These are phyloP conservation scores for Neospora caninum DNA, from an alignment of 169 alveolate species.

Conservation along the genomic window DNA sequence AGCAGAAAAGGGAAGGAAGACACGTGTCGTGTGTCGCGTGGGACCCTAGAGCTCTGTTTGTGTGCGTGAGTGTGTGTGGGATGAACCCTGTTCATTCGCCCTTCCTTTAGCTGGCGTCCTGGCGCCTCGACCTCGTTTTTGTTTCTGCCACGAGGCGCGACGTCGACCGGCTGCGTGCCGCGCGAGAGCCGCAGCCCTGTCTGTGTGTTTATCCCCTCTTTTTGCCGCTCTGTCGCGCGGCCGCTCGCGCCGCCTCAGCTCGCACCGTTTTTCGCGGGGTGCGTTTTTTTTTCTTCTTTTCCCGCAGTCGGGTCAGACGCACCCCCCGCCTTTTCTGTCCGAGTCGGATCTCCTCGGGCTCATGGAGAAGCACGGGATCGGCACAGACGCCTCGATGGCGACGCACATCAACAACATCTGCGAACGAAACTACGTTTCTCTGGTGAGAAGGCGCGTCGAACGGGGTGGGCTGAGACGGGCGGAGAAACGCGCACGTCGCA, in stretches of 20 bases:
- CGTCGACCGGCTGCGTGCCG: no score
- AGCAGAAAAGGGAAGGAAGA: background rate
- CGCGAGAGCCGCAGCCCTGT: no score
- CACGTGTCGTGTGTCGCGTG: background rate
- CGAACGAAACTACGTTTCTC: conserved; percentile 94
- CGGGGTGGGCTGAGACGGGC: background rate
- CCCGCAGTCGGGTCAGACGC: conserved; percentile 75
- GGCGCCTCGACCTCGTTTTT: no score
- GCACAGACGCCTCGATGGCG: conserved; percentile 99
- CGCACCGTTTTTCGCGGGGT: background rate
- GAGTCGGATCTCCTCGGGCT: conserved; percentile 94
- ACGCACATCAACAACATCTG: conserved; percentile 97
- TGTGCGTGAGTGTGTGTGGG: no score
- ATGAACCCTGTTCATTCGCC: no score
- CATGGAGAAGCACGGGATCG: conserved; percentile 98
- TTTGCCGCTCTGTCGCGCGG: no score
- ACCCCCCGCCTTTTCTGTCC: conserved; percentile 95
- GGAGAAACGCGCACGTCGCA: background rate
- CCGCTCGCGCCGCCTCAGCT: no score
- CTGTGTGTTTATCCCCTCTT: no score
- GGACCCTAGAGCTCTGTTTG: no score
- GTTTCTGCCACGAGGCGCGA: no score
- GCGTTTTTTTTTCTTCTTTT: conserved; percentile 14
- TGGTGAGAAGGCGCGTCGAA: conserved; percentile 69
- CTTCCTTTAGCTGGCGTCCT: no score